Base-by-base conservation (phyloP, 225 moss, liverwort and hornwort species). In the Polytrichum commune region DNA sequence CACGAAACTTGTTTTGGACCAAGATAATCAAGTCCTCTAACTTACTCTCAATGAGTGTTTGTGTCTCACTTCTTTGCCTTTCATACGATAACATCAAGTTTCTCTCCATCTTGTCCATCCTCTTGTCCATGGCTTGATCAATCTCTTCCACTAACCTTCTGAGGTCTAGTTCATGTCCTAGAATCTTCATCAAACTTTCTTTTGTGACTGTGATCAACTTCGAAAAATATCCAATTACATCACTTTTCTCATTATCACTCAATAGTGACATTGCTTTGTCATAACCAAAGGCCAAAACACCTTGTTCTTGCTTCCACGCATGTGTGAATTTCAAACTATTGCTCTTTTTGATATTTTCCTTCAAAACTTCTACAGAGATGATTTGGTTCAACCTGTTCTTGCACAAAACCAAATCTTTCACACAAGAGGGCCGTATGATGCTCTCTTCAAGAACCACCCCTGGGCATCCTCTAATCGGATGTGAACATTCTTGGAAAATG, bases 381-480 rank as follows among this genome's bases (percentile, higher is more conserved):
- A 23, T 18, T 65, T 65, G 65, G 0, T 65, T 30, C 70, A 71
- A 1, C 32, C 72, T 72, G 68, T 81, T 9, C 62, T 72, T 18
- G 22, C 27, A 54, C 29, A 54, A 20, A 60, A 20, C 33, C 55
- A 64, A 64, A 55, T 22, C 0, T 22, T 65, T 19, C 7, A 65
- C 32, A 65, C 65, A 65, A 20, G 29, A 30, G 1, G 32, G 65
- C 22, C 65, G 5, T 6, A 65, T 20, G n/a, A 65, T 65, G 19
- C 33, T 33, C 19, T 65, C 32, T 18, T 19, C 65, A 65, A 65
- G 65, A 6, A 29, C 1, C n/a, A 33, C 65, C 7, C 65, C 1
- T 5, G 28, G 32, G 19, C 65, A 65, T 18, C 65, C 65, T 32
- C 5, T 4, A 29, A 18, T 5, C 0, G 20, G 65, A 33, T 29